Evolutionary conservation across 345 rosid genomes (phyloP).

Genomic region (Noccaea caerulescens): DNA sequence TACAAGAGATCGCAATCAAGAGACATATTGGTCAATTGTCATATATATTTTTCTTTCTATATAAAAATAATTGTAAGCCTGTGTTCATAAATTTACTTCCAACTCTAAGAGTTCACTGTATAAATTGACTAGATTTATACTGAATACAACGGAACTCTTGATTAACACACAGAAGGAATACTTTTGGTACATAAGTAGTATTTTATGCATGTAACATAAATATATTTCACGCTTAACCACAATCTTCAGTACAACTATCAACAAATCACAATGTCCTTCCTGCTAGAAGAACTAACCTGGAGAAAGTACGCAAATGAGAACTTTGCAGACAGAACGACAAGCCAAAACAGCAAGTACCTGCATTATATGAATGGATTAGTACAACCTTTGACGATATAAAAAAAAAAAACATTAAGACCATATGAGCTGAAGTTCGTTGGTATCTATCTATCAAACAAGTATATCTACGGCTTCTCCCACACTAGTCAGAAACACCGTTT

Average conservation of each 20-base stretch:
- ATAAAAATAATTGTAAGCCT: background rate
- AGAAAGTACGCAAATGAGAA: slow-evolving; percentile 94
- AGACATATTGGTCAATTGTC: background rate
- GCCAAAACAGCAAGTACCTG: slow-evolving; percentile 97
- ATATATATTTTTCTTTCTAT: slow-evolving; percentile 13
- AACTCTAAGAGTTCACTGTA: slow-evolving; percentile 16
- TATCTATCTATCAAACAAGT: slow-evolving; percentile 30
- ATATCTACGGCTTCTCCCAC: slow-evolving; percentile 29
- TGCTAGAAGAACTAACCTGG: slow-evolving; percentile 57
- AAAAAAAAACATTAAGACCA: slow-evolving; percentile 5
- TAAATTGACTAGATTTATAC: slow-evolving; percentile 14
- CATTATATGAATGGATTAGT: slow-evolving; percentile 31
- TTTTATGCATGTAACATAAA: slow-evolving; percentile 9
- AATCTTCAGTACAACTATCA: slow-evolving; percentile 24
- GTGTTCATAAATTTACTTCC: slow-evolving; percentile 25
- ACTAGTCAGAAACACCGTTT: slow-evolving; percentile 25
- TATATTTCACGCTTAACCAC: slow-evolving; percentile 1
- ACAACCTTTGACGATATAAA: background rate
- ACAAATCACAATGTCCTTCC: slow-evolving; percentile 23
- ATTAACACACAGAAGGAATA: slow-evolving; percentile 8
- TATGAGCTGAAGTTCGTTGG: background rate
- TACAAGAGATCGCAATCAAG: slow-evolving; percentile 27
- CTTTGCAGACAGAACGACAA: slow-evolving; percentile 73
- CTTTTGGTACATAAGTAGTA: slow-evolving; percentile 15
- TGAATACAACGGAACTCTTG: slow-evolving; percentile 18